A percentile compares a stretch with the other conserved stretches of the same genome.
phyloP scores from a whole-genome alignment of 1,139 yeast species.

The Zhuliangozyma parablackwelliae region DNA sequence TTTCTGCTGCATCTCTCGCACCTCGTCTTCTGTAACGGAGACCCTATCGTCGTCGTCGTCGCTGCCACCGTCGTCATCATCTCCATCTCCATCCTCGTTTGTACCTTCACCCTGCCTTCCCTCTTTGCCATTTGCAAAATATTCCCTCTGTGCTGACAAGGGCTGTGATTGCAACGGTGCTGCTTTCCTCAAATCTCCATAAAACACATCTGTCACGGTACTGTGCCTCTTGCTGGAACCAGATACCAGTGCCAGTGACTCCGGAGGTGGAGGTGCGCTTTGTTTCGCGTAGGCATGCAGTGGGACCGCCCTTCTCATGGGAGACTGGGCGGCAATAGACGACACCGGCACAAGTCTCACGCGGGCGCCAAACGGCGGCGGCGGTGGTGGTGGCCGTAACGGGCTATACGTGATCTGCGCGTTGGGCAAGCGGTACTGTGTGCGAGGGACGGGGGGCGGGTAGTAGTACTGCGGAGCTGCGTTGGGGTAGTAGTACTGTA shows the following conservation, averaged over 20 bases:
- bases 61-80: constrained; percentile 4
- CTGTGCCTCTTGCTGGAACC: constrained; percentile 1
- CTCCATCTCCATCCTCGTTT: not conserved
- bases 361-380: too few species aligned
- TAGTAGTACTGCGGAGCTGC: constrained; percentile 6
- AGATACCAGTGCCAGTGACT: too few species aligned
- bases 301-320: too few species aligned
- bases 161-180: constrained; percentile 57
- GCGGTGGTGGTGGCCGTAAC: not conserved
- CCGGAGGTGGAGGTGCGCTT: too few species aligned
- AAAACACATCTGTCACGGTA: constrained; percentile 46
- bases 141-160: constrained; percentile 47
- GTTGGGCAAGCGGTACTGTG: constrained; percentile 5
- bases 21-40: constrained; percentile 36
- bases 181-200: constrained; percentile 41
- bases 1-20: constrained; percentile 36
- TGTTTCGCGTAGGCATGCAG: too few species aligned
- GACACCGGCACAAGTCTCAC: too few species aligned
- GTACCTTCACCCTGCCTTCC: not conserved
- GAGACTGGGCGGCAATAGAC: too few species aligned
- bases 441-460: constrained; percentile 4
- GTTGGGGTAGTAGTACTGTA: constrained; percentile 3
- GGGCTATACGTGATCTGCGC: constrained; percentile 8
- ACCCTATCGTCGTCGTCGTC: constrained; percentile 26
- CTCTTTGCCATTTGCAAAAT: constrained; percentile 21